Base-by-base conservation (phyloP, 2,329 filamentous ascomycete genomes). In the Paraphaeosphaeria sporulosa region DNA sequence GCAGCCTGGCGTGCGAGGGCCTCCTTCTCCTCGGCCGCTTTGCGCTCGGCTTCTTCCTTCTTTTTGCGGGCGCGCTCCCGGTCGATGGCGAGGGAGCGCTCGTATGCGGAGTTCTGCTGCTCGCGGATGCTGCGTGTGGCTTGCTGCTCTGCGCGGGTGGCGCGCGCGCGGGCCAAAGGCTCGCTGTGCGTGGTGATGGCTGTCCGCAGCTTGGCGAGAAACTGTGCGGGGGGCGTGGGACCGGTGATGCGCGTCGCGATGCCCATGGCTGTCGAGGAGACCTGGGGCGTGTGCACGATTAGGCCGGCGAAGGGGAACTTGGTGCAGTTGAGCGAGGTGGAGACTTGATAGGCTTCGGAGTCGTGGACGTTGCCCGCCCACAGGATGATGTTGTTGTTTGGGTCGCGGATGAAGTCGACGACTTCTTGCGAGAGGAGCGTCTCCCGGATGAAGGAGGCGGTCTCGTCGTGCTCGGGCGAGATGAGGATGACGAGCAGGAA, bases 331-430 rank as follows among this genome's bases (percentile, higher is more conserved):
- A 98, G 87, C 48, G 94, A 93, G 13, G 87, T 86, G n/a, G 93
- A 89, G 43, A 97, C 93, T 76, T 97, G 93, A 77, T 96, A 98
- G 5, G 94, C 92, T 80, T 99, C 95, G 3, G 93, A 90, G 75
- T 99, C 95, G 64, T 93, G 87, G 0, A 98, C 90, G 68, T 93
- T 97, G 49, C 95, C 95, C 43, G 90, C 93, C 95, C 95, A 99
- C 2, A 99, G 79, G 38, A 98, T 82, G 32, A 97, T 86, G 72
- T 94, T 91, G 77, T 93, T 93, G 36, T 84, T 79, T 0, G 91
- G 87, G 61, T 94, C 86, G 64, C 88, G 89, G 68, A 98, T 78
- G 71, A 93, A 96, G 6, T 84, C 81, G 12, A 89, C 83, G 3
- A 97, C 89, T 46, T 94, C 89, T 1, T 87, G 86, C 1, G 90